Percentiles rank a stretch among this genome's conserved stretches.
phyloP scores from a whole-genome alignment of 2,329 filamentous ascomycete species.

The Nemania bipapillata region DNA sequence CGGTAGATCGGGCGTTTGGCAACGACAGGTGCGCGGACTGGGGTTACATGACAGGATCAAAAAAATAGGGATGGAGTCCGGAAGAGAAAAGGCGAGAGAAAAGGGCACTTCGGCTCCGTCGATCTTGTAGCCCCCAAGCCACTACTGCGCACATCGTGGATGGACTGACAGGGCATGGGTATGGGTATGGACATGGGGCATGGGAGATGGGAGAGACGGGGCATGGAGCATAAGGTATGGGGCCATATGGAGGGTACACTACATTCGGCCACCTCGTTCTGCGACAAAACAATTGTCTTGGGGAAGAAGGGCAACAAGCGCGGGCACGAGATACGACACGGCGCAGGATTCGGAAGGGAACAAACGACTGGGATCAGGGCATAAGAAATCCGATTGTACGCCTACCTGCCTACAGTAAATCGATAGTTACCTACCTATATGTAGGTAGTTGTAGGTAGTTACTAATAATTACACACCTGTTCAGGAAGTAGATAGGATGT shows the following conservation, averaged over 20 bases:
- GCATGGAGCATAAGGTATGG: neutral
- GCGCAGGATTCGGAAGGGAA: neutral
- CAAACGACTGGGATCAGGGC: neutral
- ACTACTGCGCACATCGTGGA: neutral
- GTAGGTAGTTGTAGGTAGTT: neutral
- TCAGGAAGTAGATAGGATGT: neutral
- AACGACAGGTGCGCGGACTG: neutral
- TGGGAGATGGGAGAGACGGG: neutral
- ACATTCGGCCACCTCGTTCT: neutral
- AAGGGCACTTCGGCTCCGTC: neutral
- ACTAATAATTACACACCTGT: too few species aligned
- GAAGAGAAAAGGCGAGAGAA: neutral
- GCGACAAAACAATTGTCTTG: neutral
- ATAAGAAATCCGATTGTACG: too few species aligned
- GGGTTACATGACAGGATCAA: constrained; percentile 1
- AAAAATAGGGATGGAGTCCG: constrained; percentile 13
- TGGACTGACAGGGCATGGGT: neutral
- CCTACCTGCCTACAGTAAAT: too few species aligned
- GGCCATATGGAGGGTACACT: neutral
- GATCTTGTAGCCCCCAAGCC: constrained; percentile 15
- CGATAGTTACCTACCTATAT: too few species aligned
- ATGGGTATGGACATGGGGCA: neutral
- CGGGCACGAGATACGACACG: neutral
- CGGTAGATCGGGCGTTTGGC: neutral
- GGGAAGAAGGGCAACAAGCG: neutral